Conservation (phyloP, 1,284 basidiomycete genomes). For the Thelephora terrestris region DNA sequence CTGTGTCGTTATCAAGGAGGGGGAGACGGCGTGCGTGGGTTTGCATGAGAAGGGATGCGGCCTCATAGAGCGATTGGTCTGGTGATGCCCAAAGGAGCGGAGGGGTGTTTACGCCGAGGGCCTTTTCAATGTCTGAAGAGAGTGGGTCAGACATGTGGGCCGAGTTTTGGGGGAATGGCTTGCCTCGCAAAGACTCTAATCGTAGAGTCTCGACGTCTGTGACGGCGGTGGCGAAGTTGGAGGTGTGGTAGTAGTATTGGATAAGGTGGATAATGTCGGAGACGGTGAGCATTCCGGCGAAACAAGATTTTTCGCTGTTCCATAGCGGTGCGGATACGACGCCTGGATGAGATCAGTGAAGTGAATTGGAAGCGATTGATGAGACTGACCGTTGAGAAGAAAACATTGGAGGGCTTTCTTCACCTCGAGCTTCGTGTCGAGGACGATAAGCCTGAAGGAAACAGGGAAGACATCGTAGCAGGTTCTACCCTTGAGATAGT, state of each 20-base stretch:
- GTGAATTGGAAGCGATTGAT: conserved; percentile 2
- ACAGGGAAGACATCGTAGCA: conserved; percentile 96
- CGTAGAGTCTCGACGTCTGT: conserved; percentile 94
- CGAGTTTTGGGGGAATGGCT: conserved; percentile 17
- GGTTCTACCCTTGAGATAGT: conserved; percentile 76
- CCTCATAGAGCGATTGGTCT: conserved; percentile 80
- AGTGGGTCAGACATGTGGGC: conserved; percentile 12
- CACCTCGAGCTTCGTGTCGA: conserved; percentile 91
- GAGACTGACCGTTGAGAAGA: conserved; percentile 64
- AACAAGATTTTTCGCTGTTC: conserved; percentile 85
- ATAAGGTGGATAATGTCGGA: conserved; percentile 95
- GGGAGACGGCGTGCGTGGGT: conserved; percentile 94
- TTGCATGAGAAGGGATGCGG: conserved; percentile 84
- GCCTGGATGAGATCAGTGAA: conserved; percentile 36
- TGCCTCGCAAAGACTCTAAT: conserved; percentile 81
- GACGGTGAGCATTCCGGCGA: conserved; percentile 95
- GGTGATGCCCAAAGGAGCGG: conserved; percentile 89
- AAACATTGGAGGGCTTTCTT: conserved; percentile 90
- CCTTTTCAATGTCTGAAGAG: conserved; percentile 81
- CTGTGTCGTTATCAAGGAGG: conserved; percentile 87
- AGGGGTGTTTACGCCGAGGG: conserved; percentile 86
- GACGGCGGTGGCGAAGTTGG: conserved; percentile 80
- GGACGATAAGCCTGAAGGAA: conserved; percentile 91
- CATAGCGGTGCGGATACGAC: conserved; percentile 98
- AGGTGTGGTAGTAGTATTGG: conserved; percentile 88